phyloP scores from a whole-genome alignment of 371 early-diverging fungal species.

The Circinella minor region DNA sequence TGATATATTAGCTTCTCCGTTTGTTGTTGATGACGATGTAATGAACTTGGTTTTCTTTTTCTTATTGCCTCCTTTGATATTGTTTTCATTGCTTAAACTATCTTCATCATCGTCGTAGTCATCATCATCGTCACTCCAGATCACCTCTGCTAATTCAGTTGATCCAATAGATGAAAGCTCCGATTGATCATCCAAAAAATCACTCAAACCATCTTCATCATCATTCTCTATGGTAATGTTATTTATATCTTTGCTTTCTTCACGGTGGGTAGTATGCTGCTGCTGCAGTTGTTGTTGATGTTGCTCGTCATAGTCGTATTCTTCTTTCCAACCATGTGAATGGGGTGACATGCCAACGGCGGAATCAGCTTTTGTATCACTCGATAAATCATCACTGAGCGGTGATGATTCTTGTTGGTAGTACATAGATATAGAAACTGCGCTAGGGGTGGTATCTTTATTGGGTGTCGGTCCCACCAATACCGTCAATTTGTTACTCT shows the following conservation, averaged over 20 bases:
- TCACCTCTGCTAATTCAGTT: conserved; percentile 20
- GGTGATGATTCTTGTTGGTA: conserved; percentile 14
- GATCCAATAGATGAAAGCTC: conserved; percentile 48
- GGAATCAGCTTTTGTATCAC: conserved; percentile 42
- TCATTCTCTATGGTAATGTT: not conserved
- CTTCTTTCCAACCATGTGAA: conserved; percentile 9
- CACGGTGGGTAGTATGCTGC: no score
- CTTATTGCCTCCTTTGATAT: not conserved
- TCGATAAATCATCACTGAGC: conserved; percentile 18
- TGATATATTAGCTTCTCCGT: conserved; percentile 14
- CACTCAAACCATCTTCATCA: conserved; percentile 23
- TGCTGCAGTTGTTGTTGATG: no score
- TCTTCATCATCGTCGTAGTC: conserved; percentile 21
- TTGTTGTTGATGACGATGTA: conserved; percentile 9
- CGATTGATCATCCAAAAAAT: conserved; percentile 45
- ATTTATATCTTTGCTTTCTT: no score
- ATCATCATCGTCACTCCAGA: conserved; percentile 22
- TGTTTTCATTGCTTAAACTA: not conserved
- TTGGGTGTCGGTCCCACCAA: conserved; percentile 13
- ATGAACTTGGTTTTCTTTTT: no score
- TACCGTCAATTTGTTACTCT: conserved; percentile 29
- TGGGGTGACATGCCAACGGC: conserved; percentile 44
- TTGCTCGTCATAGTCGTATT: conserved; percentile 6
- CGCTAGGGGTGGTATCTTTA: conserved; percentile 15
- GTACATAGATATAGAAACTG: conserved; percentile 18